Evolutionary conservation across 345 rosid species (phyloP).

Genomic region (Viola odorata): DNA sequence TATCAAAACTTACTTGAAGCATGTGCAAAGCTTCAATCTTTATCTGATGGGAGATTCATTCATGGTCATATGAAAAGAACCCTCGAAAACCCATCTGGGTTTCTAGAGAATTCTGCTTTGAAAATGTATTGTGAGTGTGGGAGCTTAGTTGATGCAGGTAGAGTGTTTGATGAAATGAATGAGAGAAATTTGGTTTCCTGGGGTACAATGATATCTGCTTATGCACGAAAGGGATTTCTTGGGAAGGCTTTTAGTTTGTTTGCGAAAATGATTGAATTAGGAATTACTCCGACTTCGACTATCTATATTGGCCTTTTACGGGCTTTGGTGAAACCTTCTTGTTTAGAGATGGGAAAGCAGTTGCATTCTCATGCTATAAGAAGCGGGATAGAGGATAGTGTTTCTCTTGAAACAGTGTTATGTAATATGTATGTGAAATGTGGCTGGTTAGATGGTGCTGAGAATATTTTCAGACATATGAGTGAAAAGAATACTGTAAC

Average conservation of each 20-base stretch:
- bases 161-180: conserved; percentile 54
- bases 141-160: conserved; percentile 49
- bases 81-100: conserved; percentile 26
- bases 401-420: conserved; percentile 37
- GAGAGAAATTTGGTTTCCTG: conserved; percentile 42
- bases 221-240: conserved; percentile 30
- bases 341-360: conserved; percentile 47
- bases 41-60: conserved; percentile 43
- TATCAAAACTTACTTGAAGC: conserved; percentile 42
- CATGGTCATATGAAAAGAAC: conserved; percentile 31
- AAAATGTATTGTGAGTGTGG: conserved; percentile 50
- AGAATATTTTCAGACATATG: conserved; percentile 45
- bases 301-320: conserved; percentile 40
- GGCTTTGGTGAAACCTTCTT: conserved; percentile 34
- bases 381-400: conserved; percentile 33
- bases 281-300: conserved; percentile 29
- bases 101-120: conserved; percentile 41
- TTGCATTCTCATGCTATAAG: conserved; percentile 52
- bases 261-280: conserved; percentile 34
- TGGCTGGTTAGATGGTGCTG: conserved; percentile 54
- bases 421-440: conserved; percentile 62
- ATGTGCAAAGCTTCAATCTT: conserved; percentile 36
- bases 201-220: conserved; percentile 47
- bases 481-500: conserved; percentile 44
- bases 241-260: conserved; percentile 38